Conservation (phyloP, 768 basidiomycete genomes). For the Mycena crocata region DNA sequence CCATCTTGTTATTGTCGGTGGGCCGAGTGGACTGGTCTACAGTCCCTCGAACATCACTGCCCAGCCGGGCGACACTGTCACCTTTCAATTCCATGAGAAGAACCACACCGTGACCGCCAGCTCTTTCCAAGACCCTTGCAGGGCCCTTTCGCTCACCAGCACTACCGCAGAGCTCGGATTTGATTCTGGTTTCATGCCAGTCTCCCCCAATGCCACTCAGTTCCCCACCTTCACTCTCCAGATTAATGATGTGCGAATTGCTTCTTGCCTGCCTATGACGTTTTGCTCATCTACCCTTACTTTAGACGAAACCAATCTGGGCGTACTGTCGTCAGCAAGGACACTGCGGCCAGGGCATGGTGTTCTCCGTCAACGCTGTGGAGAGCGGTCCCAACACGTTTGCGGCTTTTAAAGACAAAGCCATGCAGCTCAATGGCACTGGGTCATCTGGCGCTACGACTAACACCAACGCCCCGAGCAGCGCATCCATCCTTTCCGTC, state of each 20-base stretch:
- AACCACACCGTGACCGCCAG: conserved; percentile 63
- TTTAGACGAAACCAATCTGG: conserved; percentile 66
- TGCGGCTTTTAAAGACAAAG: conserved; percentile 61
- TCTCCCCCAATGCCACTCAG: conserved; percentile 51
- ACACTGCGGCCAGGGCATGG: conserved; percentile 72
- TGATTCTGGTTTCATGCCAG: conserved; percentile 64
- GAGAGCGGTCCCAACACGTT: conserved; percentile 64
- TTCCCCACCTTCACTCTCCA: conserved; percentile 66
- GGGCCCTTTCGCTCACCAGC: conserved; percentile 54
- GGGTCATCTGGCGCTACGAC: conserved; percentile 24
- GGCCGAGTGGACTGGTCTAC: conserved; percentile 50
- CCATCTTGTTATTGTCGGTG: conserved; percentile 58
- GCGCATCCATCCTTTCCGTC: conserved; percentile 27
- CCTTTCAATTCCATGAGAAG: conserved; percentile 60
- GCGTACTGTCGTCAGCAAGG: conserved; percentile 61
- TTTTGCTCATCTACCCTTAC: not conserved
- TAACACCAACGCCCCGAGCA: conserved; percentile 20
- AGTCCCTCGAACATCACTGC: conserved; percentile 60
- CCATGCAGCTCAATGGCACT: conserved; percentile 56
- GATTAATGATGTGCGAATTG: conserved; percentile 62
- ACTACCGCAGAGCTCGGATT: conserved; percentile 57
- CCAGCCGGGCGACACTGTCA: conserved; percentile 57
- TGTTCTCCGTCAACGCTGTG: conserved; percentile 66
- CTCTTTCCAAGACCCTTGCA: conserved; percentile 56
- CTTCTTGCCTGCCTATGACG: not conserved